A percentile compares a stretch with the other conserved stretches of the same genome.
These are phyloP conservation scores for Talaromyces piceae DNA, from an alignment of 2,329 filamentous ascomycete species.

Conservation along the genomic window DNA sequence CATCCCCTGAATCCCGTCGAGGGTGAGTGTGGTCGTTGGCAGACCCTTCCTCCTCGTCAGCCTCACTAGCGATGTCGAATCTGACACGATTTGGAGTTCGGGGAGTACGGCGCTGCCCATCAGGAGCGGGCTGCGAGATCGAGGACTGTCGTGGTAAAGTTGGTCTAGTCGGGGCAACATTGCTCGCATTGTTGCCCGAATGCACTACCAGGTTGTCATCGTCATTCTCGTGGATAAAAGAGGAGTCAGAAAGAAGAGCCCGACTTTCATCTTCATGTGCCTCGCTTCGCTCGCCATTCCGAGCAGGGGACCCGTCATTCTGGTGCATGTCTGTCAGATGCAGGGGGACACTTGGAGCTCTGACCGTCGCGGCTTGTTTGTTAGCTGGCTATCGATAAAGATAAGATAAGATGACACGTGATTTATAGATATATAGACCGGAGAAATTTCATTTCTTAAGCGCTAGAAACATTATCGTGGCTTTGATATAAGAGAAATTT, in stretches of 20 bases:
- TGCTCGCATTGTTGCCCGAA: slow-evolving; percentile 17
- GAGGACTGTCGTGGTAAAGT: slow-evolving; percentile 33
- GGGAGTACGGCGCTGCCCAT: slow-evolving; percentile 43
- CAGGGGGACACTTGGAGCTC: slow-evolving; percentile 13
- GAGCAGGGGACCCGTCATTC: slow-evolving; percentile 30
- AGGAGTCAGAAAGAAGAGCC: slow-evolving; percentile 24
- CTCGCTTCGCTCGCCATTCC: slow-evolving; percentile 24
- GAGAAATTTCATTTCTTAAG: background rate
- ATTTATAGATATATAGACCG: background rate
- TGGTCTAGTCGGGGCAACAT: slow-evolving; percentile 9
- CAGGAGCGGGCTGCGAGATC: slow-evolving; percentile 30
- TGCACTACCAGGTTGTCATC: slow-evolving; percentile 22
- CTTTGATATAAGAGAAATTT: background rate
- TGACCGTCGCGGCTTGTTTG: background rate
- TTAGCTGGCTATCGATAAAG: background rate
- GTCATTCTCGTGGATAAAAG: slow-evolving; percentile 16
- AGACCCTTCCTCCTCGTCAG: slow-evolving; percentile 19
- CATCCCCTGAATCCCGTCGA: slow-evolving; percentile 23
- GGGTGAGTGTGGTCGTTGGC: slow-evolving; percentile 26
- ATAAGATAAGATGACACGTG: background rate
- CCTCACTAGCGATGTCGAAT: slow-evolving; percentile 47
- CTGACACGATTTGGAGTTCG: slow-evolving; percentile 62
- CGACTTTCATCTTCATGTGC: slow-evolving; percentile 25
- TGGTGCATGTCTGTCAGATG: slow-evolving; percentile 34
- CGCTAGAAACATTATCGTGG: background rate